These are phyloP conservation scores for Aspergillus sp. DNA, from an alignment of 2,329 filamentous ascomycete species.

Conservation along the genomic window DNA sequence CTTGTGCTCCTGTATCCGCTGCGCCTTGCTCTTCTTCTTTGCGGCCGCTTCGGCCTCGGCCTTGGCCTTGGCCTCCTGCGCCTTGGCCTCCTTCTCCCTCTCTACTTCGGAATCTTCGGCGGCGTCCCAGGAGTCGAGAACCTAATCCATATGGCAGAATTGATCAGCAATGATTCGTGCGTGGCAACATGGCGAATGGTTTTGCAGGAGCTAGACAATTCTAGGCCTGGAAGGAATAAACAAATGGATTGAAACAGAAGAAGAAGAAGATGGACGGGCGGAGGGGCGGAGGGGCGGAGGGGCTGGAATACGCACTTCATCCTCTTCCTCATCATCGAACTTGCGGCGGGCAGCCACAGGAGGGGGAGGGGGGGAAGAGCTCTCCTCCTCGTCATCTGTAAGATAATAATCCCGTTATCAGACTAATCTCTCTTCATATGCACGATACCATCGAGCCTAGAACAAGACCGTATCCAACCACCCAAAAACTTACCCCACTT, in stretches of 20 bases:
- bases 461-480: neutral
- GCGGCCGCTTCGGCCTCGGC: conserved; percentile 84
- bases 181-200: neutral
- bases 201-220: neutral
- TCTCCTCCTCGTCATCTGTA: conserved; percentile 53
- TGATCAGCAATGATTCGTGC: neutral
- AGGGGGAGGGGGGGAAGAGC: conserved; percentile 47
- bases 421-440: neutral
- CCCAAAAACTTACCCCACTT: conserved; percentile 48
- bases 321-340: conserved; percentile 89
- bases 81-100: conserved; percentile 90
- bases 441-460: neutral
- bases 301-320: conserved; percentile 62
- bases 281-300: neutral
- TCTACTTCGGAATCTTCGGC: conserved; percentile 96
- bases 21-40: conserved; percentile 83
- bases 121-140: conserved; percentile 95
- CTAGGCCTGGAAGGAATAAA: neutral
- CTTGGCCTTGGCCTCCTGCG: conserved; percentile 80
- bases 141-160: conserved; percentile 51
- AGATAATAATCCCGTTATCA: conserved; percentile 7
- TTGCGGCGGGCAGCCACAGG: conserved; percentile 58
- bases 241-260: neutral
- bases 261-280: neutral
- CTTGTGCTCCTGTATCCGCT: conserved; percentile 80